Evolutionary conservation across 129 eudicot genomes (phyloP), one percentile per base, ranked within the genome.

Genomic region (Smallanthus sonchifolius): DNA sequence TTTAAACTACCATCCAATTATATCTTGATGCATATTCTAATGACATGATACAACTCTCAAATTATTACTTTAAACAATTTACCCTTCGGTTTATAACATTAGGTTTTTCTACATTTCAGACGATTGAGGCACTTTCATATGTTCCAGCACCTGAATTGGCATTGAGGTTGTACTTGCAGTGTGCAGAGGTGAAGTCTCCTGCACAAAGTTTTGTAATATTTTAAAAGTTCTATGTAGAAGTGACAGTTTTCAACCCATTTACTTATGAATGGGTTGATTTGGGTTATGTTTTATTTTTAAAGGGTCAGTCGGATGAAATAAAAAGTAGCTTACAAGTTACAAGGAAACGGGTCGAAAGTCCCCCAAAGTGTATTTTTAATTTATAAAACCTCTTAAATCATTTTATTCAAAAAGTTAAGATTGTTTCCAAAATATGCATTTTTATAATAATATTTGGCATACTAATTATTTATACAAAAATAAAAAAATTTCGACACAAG

Each of bases 101-200:
- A 47, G 4, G 9, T 36, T 63, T 38, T 11, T 43, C 69, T 44
- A n/a, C 40, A 40, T 86, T 77, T 77, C 89, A 94, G 99, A 91
- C 78, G 52, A 82, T 94, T 19, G 99, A 94, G 77, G 83, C 92
- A 59, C 97, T 94, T 74, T 86, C 90, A 65, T 87, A 47, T 42
- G 90, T 88, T 84, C 97, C 97, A 62, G 83, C 97, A 72, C 99
- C 97, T 70, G 99, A 91, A 77, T 40, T 94, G 84, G 97, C 97
- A 10, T 74, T 94, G 84, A 86, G 97, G 86, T 71, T 94, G 83
- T 94, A 94, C 85, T 85, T 94, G 83, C 99, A 88, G 63, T 90
- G 99, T 87, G 99, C 99, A 35, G 99, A 94, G 99, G 99, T 94
- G 76, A 85, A 64, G 9, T 65, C 72, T 7, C 24, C 28, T 24